Conservation (phyloP, 805 yeast genomes). For the Pichia nakasei region DNA sequence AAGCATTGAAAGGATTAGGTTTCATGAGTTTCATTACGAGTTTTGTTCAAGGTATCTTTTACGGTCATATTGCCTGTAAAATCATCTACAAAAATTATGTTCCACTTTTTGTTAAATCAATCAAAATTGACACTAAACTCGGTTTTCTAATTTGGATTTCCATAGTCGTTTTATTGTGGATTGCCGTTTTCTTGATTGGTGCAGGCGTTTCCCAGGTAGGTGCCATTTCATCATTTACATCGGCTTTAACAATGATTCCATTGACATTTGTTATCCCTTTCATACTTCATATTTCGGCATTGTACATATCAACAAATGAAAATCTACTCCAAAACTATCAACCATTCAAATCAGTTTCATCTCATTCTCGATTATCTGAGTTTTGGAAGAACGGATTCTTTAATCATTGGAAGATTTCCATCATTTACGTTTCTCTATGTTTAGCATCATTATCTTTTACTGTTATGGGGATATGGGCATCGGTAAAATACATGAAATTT, state of each 20-base stretch:
- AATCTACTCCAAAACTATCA: not conserved
- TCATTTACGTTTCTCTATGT: constrained; percentile 16
- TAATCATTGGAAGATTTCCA: constrained; percentile 12
- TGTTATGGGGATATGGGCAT: constrained; percentile 24
- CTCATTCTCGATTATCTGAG: not conserved
- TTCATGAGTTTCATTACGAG: constrained; percentile 31
- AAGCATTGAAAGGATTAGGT: constrained; percentile 28
- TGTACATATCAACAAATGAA: constrained; percentile 6
- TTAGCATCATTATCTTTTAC: constrained; percentile 22
- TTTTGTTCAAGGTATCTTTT: constrained; percentile 36
- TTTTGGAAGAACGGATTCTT: constrained; percentile 13
- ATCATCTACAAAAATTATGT: constrained; percentile 34
- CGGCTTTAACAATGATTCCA: constrained; percentile 22
- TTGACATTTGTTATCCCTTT: constrained; percentile 22
- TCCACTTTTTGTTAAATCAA: constrained; percentile 24
- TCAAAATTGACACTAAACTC: constrained; percentile 24
- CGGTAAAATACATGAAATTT: constrained; percentile 20
- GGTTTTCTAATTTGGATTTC: constrained; percentile 21
- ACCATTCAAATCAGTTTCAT: not conserved
- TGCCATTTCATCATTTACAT: constrained; percentile 18
- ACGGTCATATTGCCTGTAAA: constrained; percentile 39
- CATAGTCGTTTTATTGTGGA: constrained; percentile 12
- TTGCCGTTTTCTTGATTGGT: constrained; percentile 12
- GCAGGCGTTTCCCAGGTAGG: constrained; percentile 23
- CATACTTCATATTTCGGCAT: constrained; percentile 16